A percentile compares a stretch with the other conserved stretches of the same genome.
Conservation (phyloP, 2,329 filamentous ascomycete genomes). For the Colletotrichum godetiae region DNA sequence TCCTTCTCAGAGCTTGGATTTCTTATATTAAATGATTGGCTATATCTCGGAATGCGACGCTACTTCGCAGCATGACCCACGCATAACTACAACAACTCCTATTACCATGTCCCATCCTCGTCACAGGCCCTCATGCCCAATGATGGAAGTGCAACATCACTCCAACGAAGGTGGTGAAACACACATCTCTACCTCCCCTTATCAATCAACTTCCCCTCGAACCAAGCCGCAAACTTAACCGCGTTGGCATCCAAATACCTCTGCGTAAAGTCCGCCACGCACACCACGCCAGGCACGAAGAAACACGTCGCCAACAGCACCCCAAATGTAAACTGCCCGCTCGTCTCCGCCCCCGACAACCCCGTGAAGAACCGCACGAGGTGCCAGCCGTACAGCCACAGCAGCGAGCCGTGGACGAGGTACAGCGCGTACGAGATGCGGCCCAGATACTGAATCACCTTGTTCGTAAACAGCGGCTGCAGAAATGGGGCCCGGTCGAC, state of each 20-base stretch:
- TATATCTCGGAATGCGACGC: neutral
- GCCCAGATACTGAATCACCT: conserved; percentile 71
- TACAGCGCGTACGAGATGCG: conserved; percentile 73
- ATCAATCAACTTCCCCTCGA: conserved; percentile 13
- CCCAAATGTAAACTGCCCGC: neutral
- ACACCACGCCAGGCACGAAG: conserved; percentile 13
- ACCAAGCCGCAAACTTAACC: conserved; percentile 18
- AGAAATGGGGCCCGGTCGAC: conserved; percentile 53
- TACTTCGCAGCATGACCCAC: neutral
- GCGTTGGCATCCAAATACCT: conserved; percentile 17
- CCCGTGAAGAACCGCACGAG: conserved; percentile 3
- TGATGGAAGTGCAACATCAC: neutral
- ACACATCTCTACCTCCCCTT: neutral
- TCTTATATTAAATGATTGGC: neutral
- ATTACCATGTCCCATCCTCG: neutral
- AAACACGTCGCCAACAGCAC: neutral
- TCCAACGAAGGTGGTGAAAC: neutral
- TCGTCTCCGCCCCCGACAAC: conserved; percentile 2
- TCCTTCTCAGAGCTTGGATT: neutral
- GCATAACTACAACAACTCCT: neutral
- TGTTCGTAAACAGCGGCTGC: conserved; percentile 67
- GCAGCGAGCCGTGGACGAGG: conserved; percentile 71
- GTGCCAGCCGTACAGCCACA: conserved; percentile 62
- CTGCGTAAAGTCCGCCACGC: conserved; percentile 20
- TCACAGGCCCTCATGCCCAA: neutral